A percentile compares a stretch with the other conserved stretches of the same genome.
Evolutionary conservation across 345 rosid genomes (phyloP).

Genomic region (Leavenworthia alabamica): DNA sequence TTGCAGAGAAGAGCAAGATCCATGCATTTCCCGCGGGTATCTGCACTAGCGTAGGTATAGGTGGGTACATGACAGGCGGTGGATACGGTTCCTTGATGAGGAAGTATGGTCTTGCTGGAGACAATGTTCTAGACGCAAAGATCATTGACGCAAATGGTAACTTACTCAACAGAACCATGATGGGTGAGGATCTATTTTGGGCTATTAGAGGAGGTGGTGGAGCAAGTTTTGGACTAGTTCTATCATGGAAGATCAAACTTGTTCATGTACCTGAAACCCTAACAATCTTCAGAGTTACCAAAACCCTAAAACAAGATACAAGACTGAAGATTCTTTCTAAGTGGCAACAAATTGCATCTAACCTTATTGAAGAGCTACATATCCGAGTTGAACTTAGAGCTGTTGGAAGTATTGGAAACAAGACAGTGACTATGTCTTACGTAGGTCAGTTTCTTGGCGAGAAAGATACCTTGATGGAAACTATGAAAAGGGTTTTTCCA

Average conservation of each 20-base stretch:
- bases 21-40: constrained; percentile 59
- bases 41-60: constrained; percentile 51
- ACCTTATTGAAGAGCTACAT: constrained; percentile 42
- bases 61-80: constrained; percentile 52
- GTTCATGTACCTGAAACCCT: constrained; percentile 52
- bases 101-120: constrained; percentile 59
- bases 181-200: constrained; percentile 67
- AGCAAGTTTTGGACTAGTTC: constrained; percentile 53
- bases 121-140: constrained; percentile 53
- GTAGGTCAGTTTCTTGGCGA: constrained; percentile 42
- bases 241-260: constrained; percentile 49
- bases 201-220: constrained; percentile 71
- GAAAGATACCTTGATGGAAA: constrained; percentile 26
- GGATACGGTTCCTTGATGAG: constrained; percentile 65
- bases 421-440: constrained; percentile 32
- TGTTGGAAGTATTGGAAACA: constrained; percentile 15
- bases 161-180: constrained; percentile 38
- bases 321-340: constrained; percentile 23
- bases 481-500: constrained; percentile 45
- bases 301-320: constrained; percentile 35
- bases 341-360: constrained; percentile 44
- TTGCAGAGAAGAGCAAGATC: constrained; percentile 43
- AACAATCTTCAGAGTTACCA: constrained; percentile 42
- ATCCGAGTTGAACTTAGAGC: constrained; percentile 33
- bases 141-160: constrained; percentile 46